Base-by-base conservation (phyloP, 768 basidiomycete species). In the Boletus rex-veris region DNA sequence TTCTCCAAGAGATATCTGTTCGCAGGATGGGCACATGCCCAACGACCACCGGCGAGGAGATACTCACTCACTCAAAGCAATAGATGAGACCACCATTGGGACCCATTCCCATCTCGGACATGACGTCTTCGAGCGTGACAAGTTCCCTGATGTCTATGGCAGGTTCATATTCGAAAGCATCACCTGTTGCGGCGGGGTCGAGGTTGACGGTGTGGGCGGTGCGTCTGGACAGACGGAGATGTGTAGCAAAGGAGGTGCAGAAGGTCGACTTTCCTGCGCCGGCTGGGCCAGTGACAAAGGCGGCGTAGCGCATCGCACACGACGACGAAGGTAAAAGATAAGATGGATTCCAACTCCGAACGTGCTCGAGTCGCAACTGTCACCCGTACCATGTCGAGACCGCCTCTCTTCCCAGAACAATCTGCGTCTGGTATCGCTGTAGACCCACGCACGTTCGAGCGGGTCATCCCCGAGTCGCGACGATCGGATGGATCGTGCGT, bases 181-280 rank as follows among this genome's bases (percentile, higher is more conserved):
- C 81, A 3, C 85, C 75, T 31, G 83, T 78, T 4, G 97, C 97
- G 0, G 97, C 97, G 7, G 97, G 97, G 72, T 98, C 97, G 57
- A 98, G 85, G 72, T 98, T 99, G 70, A 98, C 90, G 47, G 98
- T 85, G 75, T 98, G 95, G 1, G 83, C 91, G 0, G 85, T 83
- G 8, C 97, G 82, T 58, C 84, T 88, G 45, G 92, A 81, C 3
- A 89, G 79, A 52, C 80, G 83, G 5, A 98, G 83, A 73, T 98
- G 96, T 10, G 90, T 94, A 55, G 98, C 78, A 59, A 98, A 85
- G 1, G 94, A 83, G 19, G 81, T 77, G 62, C 90, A 89, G 65
- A 99, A 96, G 0, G 97, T 98, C 0, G 93, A 92, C 75, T 99
- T 99, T 47, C 97, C 97, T 14, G 97, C 93, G 46, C 97, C 97